Base-by-base conservation (phyloP, 768 basidiomycete genomes). In the Artomyces pyxidatus region DNA sequence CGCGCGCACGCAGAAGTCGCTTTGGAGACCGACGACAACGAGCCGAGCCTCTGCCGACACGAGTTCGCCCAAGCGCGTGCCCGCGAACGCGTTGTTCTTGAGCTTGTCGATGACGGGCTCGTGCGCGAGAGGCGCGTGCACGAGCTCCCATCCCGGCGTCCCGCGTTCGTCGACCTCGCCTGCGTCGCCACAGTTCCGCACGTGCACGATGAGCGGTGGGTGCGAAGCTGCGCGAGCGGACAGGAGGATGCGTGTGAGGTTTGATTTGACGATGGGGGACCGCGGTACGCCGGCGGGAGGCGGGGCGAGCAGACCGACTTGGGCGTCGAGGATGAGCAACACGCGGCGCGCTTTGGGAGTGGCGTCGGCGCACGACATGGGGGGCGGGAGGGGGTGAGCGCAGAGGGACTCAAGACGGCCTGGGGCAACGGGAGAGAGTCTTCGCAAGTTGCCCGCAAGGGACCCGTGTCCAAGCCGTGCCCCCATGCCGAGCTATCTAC, bases 21-120 rank as follows among this genome's bases (percentile, higher is more conserved):
- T 81, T 63, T 81, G 80, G 61, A 83, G 73, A 12, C 84, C 84
- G 16, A 76, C 76, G 43, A 85, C 71, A 44, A 85, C 71, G 44
- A 85, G 70, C 68, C 83, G 77, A 12, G 81, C 81, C 26, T 76
- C 71, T 3, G 59, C 46, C 0, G 73, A 69, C 29, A 87, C 65
- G 37, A 80, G 58, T 3, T 73, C 68, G 7, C 64, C 72, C 3
- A 87, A 68, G 10, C 45, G 52, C 17, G 83, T 85, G 10, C 79
- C 79, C 0, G 74, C 70, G 54, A 85, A 87, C 23, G 76, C 48
- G 48, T 49, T 42, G 48, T 49, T 41, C 30, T 81, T 81, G 42
- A 67, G 66, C 66, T 85, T 85, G 66, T 85, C 82, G 40, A 85
- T 55, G 45, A 83, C 68, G 43, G 65, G 60, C 60, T 85, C 83